Percentiles rank a stretch among this genome's conserved stretches.
phyloP scores from a whole-genome alignment of 202 grass and related monocot genomes.

The Carex sylvatica region DNA sequence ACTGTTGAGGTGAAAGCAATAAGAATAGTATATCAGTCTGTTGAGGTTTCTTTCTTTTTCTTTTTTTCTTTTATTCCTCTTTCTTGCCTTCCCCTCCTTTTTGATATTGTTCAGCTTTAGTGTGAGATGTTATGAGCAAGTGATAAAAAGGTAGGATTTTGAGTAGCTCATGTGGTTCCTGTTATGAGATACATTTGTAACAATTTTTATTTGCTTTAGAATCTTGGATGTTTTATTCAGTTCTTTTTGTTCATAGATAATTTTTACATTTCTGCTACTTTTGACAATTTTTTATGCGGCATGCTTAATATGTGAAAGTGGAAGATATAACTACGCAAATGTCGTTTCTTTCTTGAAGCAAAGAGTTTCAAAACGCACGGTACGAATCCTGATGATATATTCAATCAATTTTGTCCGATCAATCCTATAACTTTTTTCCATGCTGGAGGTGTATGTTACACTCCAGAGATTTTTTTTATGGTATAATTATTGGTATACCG shows the following conservation, averaged over 20 bases:
- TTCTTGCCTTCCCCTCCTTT: background rate
- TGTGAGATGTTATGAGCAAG: slow-evolving; percentile 33
- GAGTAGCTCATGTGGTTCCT: slow-evolving; percentile 30
- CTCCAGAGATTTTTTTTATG: too few species aligned
- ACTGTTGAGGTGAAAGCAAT: slow-evolving; percentile 46
- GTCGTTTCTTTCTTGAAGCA: too few species aligned
- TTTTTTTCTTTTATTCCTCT: background rate
- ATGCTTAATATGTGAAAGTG: too few species aligned
- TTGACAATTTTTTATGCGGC: too few species aligned
- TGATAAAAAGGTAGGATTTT: slow-evolving; percentile 41
- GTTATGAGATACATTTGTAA: slow-evolving; percentile 33
- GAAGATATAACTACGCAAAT: too few species aligned
- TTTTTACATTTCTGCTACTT: background rate
- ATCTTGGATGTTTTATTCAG: slow-evolving; percentile 22
- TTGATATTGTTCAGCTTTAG: slow-evolving; percentile 29
- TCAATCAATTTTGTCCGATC: too few species aligned
- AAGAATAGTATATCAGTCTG: slow-evolving; percentile 49
- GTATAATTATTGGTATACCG: too few species aligned
- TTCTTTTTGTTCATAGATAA: background rate
- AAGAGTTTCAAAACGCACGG: too few species aligned
- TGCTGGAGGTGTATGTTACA: too few species aligned
- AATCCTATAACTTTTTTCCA: too few species aligned
- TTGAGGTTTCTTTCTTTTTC: slow-evolving; percentile 26
- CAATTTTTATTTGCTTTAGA: slow-evolving; percentile 33
- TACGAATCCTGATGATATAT: too few species aligned